Evolutionary conservation across 768 basidiomycete species (phyloP).

Genomic region (Tulasnella calospora): DNA sequence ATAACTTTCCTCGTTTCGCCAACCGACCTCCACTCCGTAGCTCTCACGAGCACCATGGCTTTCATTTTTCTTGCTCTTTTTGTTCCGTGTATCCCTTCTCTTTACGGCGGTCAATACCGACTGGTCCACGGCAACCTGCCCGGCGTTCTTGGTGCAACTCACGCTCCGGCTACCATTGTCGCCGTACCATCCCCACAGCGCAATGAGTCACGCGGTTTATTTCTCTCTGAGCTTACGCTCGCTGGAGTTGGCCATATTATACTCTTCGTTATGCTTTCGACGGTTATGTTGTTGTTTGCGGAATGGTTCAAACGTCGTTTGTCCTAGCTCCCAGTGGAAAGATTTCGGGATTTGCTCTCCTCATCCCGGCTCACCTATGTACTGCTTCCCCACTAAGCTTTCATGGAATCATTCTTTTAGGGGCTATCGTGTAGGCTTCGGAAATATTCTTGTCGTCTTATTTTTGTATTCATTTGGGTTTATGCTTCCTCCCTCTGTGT

Average conservation of each 20-base stretch:
- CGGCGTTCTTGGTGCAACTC: neutral
- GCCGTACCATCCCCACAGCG: neutral
- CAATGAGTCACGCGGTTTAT: neutral
- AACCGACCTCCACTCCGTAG: neutral
- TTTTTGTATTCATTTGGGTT: too few species aligned
- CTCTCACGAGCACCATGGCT: neutral
- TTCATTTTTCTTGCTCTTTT: neutral
- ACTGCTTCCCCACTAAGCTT: too few species aligned
- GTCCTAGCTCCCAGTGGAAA: too few species aligned
- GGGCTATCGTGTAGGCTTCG: too few species aligned
- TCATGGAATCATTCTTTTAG: too few species aligned
- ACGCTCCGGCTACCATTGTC: neutral
- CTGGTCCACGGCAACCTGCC: neutral
- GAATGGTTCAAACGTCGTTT: neutral
- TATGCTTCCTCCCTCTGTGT: too few species aligned
- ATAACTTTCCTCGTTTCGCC: neutral
- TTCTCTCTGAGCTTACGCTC: neutral
- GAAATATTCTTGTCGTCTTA: too few species aligned
- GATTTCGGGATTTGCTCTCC: too few species aligned
- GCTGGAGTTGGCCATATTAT: neutral
- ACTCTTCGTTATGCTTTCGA: neutral
- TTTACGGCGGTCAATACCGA: too few species aligned
- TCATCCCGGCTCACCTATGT: too few species aligned
- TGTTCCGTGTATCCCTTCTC: neutral
- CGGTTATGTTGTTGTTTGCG: neutral